Evolutionary conservation across 2,329 filamentous ascomycete genomes (phyloP), one percentile per base, ranked within the genome.

Genomic region (Colletotrichum coccodes): DNA sequence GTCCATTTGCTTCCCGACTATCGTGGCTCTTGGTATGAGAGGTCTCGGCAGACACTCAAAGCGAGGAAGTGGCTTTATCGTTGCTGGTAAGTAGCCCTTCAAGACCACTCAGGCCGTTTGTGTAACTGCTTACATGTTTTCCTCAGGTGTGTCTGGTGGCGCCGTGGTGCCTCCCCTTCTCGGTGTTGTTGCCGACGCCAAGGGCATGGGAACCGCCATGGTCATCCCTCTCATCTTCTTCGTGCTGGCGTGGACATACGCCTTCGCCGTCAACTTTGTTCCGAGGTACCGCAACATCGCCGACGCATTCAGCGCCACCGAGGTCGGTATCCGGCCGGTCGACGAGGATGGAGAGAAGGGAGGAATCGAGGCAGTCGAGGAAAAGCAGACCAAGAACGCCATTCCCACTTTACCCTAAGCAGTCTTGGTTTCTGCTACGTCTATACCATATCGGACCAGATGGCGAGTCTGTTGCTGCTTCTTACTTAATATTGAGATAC

Each of bases 81-180:
- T 90, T 1, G 85, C 82, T 1, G 85, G 87, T 86, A 0, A 83
- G 66, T 42, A 2, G 16, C 49, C 5, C 4, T 3, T 4, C 6
- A 12, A 5, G 5, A 40, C 3, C 9, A 38, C n/a, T 34, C 11
- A 18, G 16, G 7, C n/a, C 23, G 3, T 38, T 6, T 95, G 3
- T 91, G 91, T 9, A 93, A 94, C 83, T 87, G 91, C 26, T 92
- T 92, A 2, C 84, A 94, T 32, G 5, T 92, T 89, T 77, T 90
- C 94, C 2, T 91, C 84, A 5, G 92, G 91, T 72, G 91, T 95
- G 0, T 84, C 87, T 18, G 92, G 93, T 16, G 93, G 93, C 65
- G 92, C 93, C 3, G 86, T 88, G 36, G 91, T 95, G 8, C 93
- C 93, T 1, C 90, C 93, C 0, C 83, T 95, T 36, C 87, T 91